Conservation (phyloP, 176 grass and related monocot genomes). For the Tuctoria greenei region DNA sequence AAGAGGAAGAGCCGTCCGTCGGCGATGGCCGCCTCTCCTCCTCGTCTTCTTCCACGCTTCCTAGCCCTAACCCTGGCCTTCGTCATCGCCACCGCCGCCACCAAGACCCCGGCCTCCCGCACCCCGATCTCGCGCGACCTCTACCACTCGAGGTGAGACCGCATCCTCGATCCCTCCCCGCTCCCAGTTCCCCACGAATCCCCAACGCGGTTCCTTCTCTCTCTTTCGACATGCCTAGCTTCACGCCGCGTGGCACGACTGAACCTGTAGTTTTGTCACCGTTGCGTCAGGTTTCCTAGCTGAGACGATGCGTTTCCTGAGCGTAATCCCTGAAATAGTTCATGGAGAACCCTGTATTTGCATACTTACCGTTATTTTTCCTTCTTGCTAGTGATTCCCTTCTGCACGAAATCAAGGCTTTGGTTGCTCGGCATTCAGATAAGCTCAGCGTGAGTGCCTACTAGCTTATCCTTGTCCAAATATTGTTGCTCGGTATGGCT, state of each 20-base stretch:
- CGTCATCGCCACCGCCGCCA: not conserved
- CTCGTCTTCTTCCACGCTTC: not conserved
- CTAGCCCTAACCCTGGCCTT: conserved; percentile 20
- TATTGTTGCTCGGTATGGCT: not conserved
- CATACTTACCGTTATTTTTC: not conserved
- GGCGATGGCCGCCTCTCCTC: conserved; percentile 19
- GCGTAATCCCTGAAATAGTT: too few species aligned
- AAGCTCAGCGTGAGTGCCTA: conserved; percentile 60
- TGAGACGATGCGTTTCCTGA: too few species aligned
- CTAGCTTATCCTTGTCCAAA: not conserved
- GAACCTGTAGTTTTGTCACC: too few species aligned
- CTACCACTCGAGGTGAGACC: conserved; percentile 88
- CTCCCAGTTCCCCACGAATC: not conserved
- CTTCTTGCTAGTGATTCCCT: conserved; percentile 57
- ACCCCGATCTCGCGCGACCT: conserved; percentile 59
- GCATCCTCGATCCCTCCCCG: not conserved
- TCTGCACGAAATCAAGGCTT: conserved; percentile 61
- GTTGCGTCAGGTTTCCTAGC: too few species aligned
- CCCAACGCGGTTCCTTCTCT: not conserved
- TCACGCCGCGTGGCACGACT: not conserved
- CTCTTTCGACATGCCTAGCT: not conserved
- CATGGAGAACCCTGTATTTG: too few species aligned
- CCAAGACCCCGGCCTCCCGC: conserved; percentile 33
- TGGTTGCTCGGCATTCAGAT: conserved; percentile 66
- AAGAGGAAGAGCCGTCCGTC: not conserved